Evolutionary conservation across 495 filamentous ascomycete genomes (phyloP).

Genomic region (Aspergillus bertholletiae): DNA sequence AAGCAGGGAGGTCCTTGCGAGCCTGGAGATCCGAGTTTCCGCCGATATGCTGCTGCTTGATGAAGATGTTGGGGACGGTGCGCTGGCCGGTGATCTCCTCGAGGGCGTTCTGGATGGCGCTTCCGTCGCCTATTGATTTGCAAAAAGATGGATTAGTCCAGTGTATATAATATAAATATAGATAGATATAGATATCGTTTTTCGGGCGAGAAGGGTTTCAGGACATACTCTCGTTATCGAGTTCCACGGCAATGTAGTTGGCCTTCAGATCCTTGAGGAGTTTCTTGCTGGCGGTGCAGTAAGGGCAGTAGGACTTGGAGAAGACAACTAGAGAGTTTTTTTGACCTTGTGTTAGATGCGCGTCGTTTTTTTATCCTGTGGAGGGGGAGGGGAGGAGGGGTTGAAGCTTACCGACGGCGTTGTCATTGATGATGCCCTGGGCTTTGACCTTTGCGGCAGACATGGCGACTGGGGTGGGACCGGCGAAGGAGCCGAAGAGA

Average conservation of each 20-base stretch:
- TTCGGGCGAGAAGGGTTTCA: slow-evolving; percentile 6
- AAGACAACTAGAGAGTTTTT: slow-evolving; percentile 74
- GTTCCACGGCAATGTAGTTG: slow-evolving; percentile 71
- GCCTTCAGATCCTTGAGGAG: slow-evolving; percentile 66
- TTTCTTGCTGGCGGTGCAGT: slow-evolving; percentile 77
- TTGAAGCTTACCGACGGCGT: slow-evolving; percentile 77
- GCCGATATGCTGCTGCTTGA: slow-evolving; percentile 84
- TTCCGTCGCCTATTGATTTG: slow-evolving; percentile 70
- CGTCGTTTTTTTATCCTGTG: background rate
- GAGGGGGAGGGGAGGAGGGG: background rate
- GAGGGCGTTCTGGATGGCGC: slow-evolving; percentile 80
- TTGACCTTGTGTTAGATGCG: background rate
- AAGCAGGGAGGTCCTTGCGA: slow-evolving; percentile 52
- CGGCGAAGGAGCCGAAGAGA: slow-evolving; percentile 64
- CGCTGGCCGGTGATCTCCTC: slow-evolving; percentile 73
- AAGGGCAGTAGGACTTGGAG: slow-evolving; percentile 96
- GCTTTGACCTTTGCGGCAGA: slow-evolving; percentile 84
- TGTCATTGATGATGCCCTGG: slow-evolving; percentile 83
- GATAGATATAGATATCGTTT: background rate
- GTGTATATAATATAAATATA: too few species aligned
- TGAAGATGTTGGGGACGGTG: slow-evolving; percentile 95
- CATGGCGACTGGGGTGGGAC: slow-evolving; percentile 60
- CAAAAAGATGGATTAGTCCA: too few species aligned
- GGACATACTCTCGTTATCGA: slow-evolving; percentile 75
- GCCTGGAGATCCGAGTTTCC: slow-evolving; percentile 92